A percentile compares a stretch with the other conserved stretches of the same genome.
phyloP scores from a whole-genome alignment of 2,329 filamentous ascomycete genomes.

The Cladorrhinum sp. region DNA sequence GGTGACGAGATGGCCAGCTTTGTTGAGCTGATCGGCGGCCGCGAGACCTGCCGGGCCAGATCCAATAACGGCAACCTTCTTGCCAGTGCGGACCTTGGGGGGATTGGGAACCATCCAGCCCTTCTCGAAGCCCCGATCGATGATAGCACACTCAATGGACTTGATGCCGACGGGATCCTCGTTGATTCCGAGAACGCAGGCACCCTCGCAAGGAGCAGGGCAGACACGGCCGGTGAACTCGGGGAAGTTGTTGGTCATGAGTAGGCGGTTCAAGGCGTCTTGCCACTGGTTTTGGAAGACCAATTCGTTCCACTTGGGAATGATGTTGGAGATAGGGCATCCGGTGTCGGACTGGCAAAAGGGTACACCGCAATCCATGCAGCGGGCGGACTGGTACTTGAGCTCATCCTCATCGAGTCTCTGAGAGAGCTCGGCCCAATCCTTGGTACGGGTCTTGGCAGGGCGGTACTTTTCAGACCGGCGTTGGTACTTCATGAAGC shows the following conservation, averaged over 20 bases:
- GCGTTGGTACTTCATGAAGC: conserved; percentile 96
- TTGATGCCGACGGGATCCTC: conserved; percentile 98
- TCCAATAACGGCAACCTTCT: conserved; percentile 83
- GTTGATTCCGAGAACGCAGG: conserved; percentile 93
- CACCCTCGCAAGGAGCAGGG: conserved; percentile 92
- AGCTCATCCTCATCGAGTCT: conserved; percentile 91
- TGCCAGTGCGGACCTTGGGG: conserved; percentile 78
- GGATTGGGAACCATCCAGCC: conserved; percentile 91
- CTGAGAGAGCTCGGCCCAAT: conserved; percentile 88
- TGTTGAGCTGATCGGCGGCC: conserved; percentile 89
- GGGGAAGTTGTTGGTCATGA: conserved; percentile 98
- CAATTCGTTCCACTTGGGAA: conserved; percentile 93
- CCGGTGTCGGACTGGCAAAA: conserved; percentile 97
- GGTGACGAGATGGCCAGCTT: conserved; percentile 81
- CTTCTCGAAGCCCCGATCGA: conserved; percentile 95
- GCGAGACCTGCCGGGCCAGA: conserved; percentile 91
- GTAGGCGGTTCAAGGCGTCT: conserved; percentile 83
- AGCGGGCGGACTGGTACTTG: conserved; percentile 93
- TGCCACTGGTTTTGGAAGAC: conserved; percentile 77
- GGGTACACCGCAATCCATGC: conserved; percentile 98
- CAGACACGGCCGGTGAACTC: conserved; percentile 97
- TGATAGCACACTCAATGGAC: conserved; percentile 96
- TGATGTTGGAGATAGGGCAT: conserved; percentile 95
- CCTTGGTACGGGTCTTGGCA: conserved; percentile 78
- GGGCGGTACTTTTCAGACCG: conserved; percentile 90